Percentiles rank a stretch among this genome's conserved stretches.
These are phyloP conservation scores for Magnaporthiopsis rhizophila DNA, from an alignment of 2,329 filamentous ascomycete species.

Conservation along the genomic window DNA sequence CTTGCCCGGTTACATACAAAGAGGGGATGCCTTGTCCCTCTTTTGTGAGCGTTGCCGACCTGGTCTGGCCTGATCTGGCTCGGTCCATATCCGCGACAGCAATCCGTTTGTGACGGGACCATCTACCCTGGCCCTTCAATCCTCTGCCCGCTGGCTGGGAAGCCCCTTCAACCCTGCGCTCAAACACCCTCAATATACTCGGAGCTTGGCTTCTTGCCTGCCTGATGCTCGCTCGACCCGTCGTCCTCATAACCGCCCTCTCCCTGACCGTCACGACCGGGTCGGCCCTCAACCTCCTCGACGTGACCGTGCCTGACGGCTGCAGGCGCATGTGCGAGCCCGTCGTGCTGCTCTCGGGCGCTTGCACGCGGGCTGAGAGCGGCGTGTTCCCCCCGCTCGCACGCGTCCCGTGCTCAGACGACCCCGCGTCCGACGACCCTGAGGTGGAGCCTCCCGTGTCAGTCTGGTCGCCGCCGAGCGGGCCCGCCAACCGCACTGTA, in stretches of 20 bases:
- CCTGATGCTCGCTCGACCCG: not conserved
- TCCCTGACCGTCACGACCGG: not conserved
- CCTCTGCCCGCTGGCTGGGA: not conserved
- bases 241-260: not conserved
- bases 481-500: not conserved
- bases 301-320: constrained; percentile 4
- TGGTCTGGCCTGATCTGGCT: not conserved
- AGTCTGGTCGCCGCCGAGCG: not conserved
- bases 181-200: not conserved
- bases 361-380: constrained; percentile 8
- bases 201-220: not conserved
- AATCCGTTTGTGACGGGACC: not conserved
- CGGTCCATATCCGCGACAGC: not conserved
- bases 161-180: not conserved
- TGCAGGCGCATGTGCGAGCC: constrained; percentile 10
- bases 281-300: constrained; percentile 6
- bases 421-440: not conserved
- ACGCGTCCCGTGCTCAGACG: not conserved
- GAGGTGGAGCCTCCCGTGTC: not conserved
- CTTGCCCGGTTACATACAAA: not conserved
- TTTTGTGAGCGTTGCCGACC: not conserved
- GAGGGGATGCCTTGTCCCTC: not conserved
- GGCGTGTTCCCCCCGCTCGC: not conserved
- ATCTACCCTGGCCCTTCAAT: not conserved
- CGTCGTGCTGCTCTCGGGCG: constrained; percentile 10